Conservation (phyloP, 352 stramenopile genomes). For the Phytophthora lateralis region DNA sequence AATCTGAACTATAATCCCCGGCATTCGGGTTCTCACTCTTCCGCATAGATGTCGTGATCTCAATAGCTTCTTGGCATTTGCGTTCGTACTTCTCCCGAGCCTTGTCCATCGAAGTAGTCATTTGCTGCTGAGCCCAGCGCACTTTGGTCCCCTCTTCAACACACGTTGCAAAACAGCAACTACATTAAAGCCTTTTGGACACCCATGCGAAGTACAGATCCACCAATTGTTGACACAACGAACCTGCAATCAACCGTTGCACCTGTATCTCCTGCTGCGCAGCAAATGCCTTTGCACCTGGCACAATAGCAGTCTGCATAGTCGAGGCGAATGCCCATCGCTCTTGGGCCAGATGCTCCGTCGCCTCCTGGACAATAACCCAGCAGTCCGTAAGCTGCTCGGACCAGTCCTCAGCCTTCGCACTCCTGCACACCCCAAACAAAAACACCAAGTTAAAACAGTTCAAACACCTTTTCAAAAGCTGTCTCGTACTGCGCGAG, state of each 20-base stretch:
- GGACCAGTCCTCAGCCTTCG: constrained; percentile 75
- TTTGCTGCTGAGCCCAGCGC: constrained; percentile 65
- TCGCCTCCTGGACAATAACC: constrained; percentile 57
- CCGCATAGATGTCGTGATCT: constrained; percentile 46
- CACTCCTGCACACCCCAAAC: constrained; percentile 34
- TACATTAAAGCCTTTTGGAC: constrained; percentile 9
- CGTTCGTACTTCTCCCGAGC: constrained; percentile 83
- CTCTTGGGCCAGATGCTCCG: constrained; percentile 55
- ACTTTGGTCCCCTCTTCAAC: constrained; percentile 73
- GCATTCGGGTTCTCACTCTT: constrained; percentile 31
- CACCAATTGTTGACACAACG: neutral
- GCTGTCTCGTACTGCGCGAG: constrained; percentile 52
- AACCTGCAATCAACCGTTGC: constrained; percentile 75
- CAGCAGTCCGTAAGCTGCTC: constrained; percentile 63
- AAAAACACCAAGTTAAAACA: constrained; percentile 12
- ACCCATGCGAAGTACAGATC: neutral
- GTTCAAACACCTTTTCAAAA: too few relatives aligned
- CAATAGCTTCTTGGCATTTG: constrained; percentile 68
- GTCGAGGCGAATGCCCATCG: constrained; percentile 64
- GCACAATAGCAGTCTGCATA: constrained; percentile 65
- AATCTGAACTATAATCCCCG: constrained; percentile 10
- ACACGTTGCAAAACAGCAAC: constrained; percentile 5
- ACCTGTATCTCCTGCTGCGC: constrained; percentile 78
- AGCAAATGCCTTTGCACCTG: constrained; percentile 68
- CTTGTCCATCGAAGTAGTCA: constrained; percentile 62